Percentiles rank a stretch among this genome's conserved stretches.
These are phyloP conservation scores for Diplodia mutila DNA, from an alignment of 2,329 filamentous ascomycete genomes.

Conservation along the genomic window DNA sequence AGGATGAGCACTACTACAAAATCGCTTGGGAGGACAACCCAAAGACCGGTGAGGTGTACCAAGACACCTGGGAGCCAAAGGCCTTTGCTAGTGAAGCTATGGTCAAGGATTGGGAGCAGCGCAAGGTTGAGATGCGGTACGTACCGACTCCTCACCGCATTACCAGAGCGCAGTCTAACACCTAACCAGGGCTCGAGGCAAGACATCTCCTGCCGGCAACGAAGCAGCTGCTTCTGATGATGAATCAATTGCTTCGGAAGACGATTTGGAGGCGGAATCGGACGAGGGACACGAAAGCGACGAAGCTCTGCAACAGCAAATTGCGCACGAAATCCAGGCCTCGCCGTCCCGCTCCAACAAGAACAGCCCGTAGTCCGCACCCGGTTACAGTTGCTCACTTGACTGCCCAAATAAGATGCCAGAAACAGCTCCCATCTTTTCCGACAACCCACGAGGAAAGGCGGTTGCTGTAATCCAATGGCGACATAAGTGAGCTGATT, in stretches of 20 bases:
- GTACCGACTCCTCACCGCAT: neutral
- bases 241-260: neutral
- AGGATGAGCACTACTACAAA: neutral
- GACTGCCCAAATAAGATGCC: neutral
- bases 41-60: conserved; percentile 12
- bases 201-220: neutral
- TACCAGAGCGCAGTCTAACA: neutral
- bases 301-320: neutral
- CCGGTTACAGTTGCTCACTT: too few relatives aligned
- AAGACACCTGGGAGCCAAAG: conserved; percentile 13
- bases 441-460: neutral
- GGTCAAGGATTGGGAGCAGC: neutral
- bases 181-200: neutral
- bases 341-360: neutral
- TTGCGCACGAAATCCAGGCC: neutral
- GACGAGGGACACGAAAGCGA: neutral
- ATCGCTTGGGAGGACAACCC: conserved; percentile 6
- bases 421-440: neutral
- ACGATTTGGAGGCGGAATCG: neutral
- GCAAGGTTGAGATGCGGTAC: neutral
- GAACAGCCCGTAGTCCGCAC: neutral
- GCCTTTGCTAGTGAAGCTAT: neutral
- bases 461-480: neutral
- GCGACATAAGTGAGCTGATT: neutral
- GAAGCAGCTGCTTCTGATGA: neutral